Base-by-base conservation (phyloP, 345 rosid species). In the Microcos paniculata region DNA sequence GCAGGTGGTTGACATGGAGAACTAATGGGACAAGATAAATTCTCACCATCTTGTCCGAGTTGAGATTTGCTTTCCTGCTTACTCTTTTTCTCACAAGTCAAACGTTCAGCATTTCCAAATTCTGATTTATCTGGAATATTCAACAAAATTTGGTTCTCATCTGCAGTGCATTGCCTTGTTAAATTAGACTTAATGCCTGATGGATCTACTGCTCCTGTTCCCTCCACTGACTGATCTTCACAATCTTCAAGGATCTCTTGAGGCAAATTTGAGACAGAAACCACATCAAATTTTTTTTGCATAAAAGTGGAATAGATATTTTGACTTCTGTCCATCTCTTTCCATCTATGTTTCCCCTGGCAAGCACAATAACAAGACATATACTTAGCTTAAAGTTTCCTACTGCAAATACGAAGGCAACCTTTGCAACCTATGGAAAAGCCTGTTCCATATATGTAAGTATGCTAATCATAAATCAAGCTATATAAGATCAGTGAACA, bases 131-230 rank as follows among this genome's bases (percentile, higher is more conserved):
- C 80, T 69, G 66, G 80, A 52, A 69, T 75, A 48, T 72, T 73
- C 74, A 75, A 76, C 61, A 68, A 56, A 62, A 57, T 73, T 70
- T 80, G 81, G 71, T 81, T 80, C 69, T 82, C 84, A 69, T 52
- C 80, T 74, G 51, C 68, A 71, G 75, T 69, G 56, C 61, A 68
- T 79, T 80, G 80, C 76, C 70, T 80, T 71, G 38, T 66, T 70
- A 76, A 56, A 71, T 72, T 85, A 78, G 71, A 79, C 71, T 53
- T 78, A 70, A 76, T 11, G 28, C 71, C 74, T 62, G 82, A 73
- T 51, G 81, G 66, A 80, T 75, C 84, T 55, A 63, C 67, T 40
- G 55, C 85, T 78, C 72, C 86, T 77, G 83, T 80, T 83, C 82
- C 83, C 75, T 79, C 88, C 58, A 62, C 48, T 40, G 85, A 75